Evolutionary conservation across 768 basidiomycete species (phyloP).

Genomic region (Leccinellum albellum): DNA sequence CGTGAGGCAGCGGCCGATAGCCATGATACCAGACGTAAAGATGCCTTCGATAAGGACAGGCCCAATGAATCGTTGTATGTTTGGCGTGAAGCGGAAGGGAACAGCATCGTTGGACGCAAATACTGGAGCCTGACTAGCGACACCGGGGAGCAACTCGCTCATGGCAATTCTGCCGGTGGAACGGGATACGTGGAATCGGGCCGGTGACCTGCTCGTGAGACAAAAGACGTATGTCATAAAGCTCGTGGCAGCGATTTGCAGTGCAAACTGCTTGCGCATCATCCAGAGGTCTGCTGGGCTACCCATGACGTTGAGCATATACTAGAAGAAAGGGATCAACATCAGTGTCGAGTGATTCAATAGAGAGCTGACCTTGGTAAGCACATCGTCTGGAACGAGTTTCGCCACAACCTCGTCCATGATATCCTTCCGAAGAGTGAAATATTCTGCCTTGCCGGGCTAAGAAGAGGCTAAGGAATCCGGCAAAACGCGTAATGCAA

Average conservation of each 20-base stretch:
- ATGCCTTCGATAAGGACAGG: conserved; percentile 88
- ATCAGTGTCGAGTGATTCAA: background rate
- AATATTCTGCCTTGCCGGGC: conserved; percentile 62
- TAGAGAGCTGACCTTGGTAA: conserved; percentile 60
- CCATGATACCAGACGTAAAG: conserved; percentile 81
- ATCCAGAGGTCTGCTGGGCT: conserved; percentile 87
- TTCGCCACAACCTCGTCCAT: conserved; percentile 85
- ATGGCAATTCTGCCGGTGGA: conserved; percentile 87
- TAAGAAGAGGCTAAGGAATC: conserved; percentile 23
- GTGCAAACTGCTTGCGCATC: conserved; percentile 94
- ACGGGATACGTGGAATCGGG: conserved; percentile 86
- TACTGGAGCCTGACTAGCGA: conserved; percentile 46
- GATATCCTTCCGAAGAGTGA: conserved; percentile 74
- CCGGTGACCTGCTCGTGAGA: conserved; percentile 77
- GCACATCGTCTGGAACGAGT: conserved; percentile 84
- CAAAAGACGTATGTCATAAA: conserved; percentile 91
- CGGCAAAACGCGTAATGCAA: background rate
- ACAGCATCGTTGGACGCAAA: conserved; percentile 83
- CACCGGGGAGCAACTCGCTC: conserved; percentile 85
- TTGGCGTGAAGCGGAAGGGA: conserved; percentile 96
- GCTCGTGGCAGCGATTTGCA: conserved; percentile 81
- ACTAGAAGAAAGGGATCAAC: conserved; percentile 46
- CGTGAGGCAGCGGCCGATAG: conserved; percentile 85
- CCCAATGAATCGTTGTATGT: conserved; percentile 90
- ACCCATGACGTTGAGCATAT: conserved; percentile 84